Evolutionary conservation across 2,329 filamentous ascomycete genomes (phyloP), one percentile per base, ranked within the genome.

Genomic region (Reticulascus tulasneorum): DNA sequence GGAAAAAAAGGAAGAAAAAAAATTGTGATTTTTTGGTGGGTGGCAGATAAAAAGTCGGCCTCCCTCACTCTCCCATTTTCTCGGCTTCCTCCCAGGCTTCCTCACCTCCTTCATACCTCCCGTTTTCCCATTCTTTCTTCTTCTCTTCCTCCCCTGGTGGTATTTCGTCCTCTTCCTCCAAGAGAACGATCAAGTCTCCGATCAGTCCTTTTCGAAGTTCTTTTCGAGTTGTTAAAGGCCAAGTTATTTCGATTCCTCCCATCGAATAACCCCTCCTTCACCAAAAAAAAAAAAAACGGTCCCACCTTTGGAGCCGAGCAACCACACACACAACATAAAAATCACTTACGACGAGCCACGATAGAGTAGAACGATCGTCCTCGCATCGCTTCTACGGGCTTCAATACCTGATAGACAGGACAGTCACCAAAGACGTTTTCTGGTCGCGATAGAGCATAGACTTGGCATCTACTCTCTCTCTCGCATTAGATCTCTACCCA

Each of bases 291-390:
- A 28, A 19, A 18, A 27, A 32, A 33, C 21, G 35, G 36, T 26
- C 33, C 36, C 37, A 34, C 15, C 12, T 19, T 15, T 17, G 31
- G 37, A 42, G n/a, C n/a, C n/a, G n/a, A n/a, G n/a, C n/a, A 56
- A 48, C 51, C 50, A 47, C 51, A 44, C 35, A 36, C 46, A 48
- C 38, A 52, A 45, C 49, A 42, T 36, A 41, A 44, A 38, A 42
- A 35, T 9, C 46, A 52, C n/a, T n/a, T n/a, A n/a, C n/a, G n/a
- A n/a, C n/a, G 53, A 50, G 56, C 55, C 57, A 54, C 53, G 46
- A 59, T 61, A 63, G 55, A 60, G 52, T 61, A 68, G 62, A 63
- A 51, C 64, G 64, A 67, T 54, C 60, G 62, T 66, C 62, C 63
- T 40, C 36, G 39, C 40, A 62, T 66, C 62, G 63, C 56, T 50